Evolutionary conservation across 192 early-diverging fungal genomes (phyloP).

Genomic region (Entophlyctis luteolus): DNA sequence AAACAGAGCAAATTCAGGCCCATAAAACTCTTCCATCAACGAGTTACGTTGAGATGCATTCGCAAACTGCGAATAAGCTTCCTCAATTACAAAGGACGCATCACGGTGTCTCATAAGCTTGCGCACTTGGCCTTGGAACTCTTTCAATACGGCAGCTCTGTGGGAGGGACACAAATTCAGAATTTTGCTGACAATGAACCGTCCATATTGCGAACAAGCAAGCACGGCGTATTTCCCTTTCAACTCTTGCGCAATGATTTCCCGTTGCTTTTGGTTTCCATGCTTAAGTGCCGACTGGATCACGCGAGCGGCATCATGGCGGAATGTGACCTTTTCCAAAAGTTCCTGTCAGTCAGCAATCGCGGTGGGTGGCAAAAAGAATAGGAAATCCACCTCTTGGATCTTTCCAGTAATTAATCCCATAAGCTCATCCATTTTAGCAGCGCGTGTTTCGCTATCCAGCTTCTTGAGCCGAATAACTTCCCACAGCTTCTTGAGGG

Average conservation of each 20-base stretch:
- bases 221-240: slow-evolving; percentile 70
- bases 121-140: slow-evolving; percentile 77
- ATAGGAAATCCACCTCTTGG: slow-evolving; percentile 50
- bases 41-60: slow-evolving; percentile 67
- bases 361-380: not conserved
- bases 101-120: slow-evolving; percentile 85
- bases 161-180: slow-evolving; percentile 76
- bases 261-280: slow-evolving; percentile 72
- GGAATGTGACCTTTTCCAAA: slow-evolving; percentile 68
- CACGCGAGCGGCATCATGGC: slow-evolving; percentile 91
- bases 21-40: slow-evolving; percentile 90
- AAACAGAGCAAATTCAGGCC: slow-evolving; percentile 85
- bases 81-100: slow-evolving; percentile 80
- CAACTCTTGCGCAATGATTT: slow-evolving; percentile 76
- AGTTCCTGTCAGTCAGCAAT: not conserved
- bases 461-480: slow-evolving; percentile 70
- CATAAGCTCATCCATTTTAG: slow-evolving; percentile 80
- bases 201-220: slow-evolving; percentile 76
- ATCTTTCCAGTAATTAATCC: slow-evolving; percentile 71
- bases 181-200: slow-evolving; percentile 82
- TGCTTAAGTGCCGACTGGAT: slow-evolving; percentile 90
- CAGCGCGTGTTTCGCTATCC: slow-evolving; percentile 54
- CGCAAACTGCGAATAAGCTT: slow-evolving; percentile 75
- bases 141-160: slow-evolving; percentile 66
- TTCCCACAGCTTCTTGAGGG: slow-evolving; percentile 84